These are phyloP conservation scores for Geranomyces michiganensis DNA, from an alignment of 192 early-diverging fungal genomes.

Conservation along the genomic window DNA sequence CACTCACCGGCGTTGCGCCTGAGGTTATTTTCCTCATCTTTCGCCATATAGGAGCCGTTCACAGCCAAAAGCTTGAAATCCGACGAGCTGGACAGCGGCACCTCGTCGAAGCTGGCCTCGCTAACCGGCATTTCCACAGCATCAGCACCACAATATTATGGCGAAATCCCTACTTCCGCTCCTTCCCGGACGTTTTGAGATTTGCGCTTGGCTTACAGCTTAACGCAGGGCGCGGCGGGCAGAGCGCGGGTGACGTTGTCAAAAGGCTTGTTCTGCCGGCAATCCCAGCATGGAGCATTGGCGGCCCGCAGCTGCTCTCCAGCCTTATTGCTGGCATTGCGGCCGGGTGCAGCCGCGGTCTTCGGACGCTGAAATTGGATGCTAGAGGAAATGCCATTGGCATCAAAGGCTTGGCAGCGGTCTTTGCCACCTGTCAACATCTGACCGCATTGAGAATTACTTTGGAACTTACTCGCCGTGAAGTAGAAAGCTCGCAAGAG, in stretches of 20 bases:
- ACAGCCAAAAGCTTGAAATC: too few relatives aligned
- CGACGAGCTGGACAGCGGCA: neutral
- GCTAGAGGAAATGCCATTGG: neutral
- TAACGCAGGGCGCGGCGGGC: neutral
- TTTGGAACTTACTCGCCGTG: neutral
- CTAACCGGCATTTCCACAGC: neutral
- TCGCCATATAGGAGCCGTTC: too few relatives aligned
- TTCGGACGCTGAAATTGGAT: constrained; percentile 17
- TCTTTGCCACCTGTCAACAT: constrained; percentile 1
- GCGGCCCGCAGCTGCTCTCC: neutral
- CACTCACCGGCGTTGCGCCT: too few relatives aligned
- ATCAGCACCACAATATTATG: neutral
- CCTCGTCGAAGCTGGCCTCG: constrained; percentile 1
- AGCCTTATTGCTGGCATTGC: neutral
- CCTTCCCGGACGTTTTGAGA: neutral
- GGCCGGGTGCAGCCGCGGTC: neutral
- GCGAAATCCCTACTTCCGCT: neutral
- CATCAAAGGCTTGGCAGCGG: neutral
- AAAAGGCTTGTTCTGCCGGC: constrained; percentile 1
- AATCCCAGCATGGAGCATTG: constrained; percentile 7
- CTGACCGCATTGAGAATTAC: constrained; percentile 7
- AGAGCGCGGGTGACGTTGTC: neutral
- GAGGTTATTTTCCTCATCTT: too few relatives aligned
- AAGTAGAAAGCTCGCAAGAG: neutral
- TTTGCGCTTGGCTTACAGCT: constrained; percentile 3